Conservation (phyloP, 345 rosid genomes). For the Noccaea caerulescens region DNA sequence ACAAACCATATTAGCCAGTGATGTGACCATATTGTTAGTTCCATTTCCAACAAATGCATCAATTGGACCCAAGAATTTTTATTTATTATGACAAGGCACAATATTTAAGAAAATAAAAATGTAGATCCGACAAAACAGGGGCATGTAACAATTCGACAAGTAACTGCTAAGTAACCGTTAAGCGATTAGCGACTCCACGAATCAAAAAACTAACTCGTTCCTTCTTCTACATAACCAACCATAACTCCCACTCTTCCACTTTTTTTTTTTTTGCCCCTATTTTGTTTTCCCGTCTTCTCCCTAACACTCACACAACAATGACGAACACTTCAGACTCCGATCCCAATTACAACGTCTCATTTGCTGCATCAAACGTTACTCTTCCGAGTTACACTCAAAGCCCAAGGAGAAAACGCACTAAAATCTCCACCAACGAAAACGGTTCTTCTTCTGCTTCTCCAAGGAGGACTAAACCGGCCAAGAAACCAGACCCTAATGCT, state of each 20-base stretch:
- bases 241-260: conserved; percentile 30
- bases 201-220: conserved; percentile 17
- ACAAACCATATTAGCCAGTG: neutral
- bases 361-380: conserved; percentile 14
- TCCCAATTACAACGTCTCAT: conserved; percentile 31
- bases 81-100: too few relatives aligned
- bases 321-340: conserved; percentile 39
- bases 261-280: conserved; percentile 32
- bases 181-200: conserved; percentile 17
- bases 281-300: neutral
- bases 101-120: neutral
- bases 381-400: conserved; percentile 36
- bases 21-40: too few relatives aligned
- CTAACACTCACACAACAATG: neutral
- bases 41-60: too few relatives aligned
- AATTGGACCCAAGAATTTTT: too few relatives aligned
- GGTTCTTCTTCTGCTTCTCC: conserved; percentile 13
- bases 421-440: conserved; percentile 33
- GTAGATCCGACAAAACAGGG: conserved; percentile 19
- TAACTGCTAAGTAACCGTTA: conserved; percentile 30
- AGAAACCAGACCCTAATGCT: conserved; percentile 61
- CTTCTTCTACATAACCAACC: conserved; percentile 44
- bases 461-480: conserved; percentile 35
- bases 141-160: conserved; percentile 30
- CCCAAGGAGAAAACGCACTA: conserved; percentile 54